These are phyloP conservation scores for Xylaria sp. DNA, from an alignment of 2,329 filamentous ascomycete species.

Conservation along the genomic window DNA sequence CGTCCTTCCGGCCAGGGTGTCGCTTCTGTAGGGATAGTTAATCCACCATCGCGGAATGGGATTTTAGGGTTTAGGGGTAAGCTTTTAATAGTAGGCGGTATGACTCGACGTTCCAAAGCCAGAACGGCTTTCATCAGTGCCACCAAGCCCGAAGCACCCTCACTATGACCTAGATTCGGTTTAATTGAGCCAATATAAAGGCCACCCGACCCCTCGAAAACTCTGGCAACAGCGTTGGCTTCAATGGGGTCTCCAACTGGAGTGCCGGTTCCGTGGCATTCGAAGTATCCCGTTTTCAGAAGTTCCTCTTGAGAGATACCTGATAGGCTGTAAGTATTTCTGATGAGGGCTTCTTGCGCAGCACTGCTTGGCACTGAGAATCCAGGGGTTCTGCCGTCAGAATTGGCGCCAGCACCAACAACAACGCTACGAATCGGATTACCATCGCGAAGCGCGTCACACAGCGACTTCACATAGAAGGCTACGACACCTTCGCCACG, in stretches of 20 bases:
- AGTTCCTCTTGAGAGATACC: conserved; percentile 27
- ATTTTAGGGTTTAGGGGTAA: conserved; percentile 46
- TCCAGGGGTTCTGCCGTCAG: conserved; percentile 53
- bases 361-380: conserved; percentile 54
- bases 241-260: conserved; percentile 57
- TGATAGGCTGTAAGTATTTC: conserved; percentile 50
- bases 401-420: conserved; percentile 44
- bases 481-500: conserved; percentile 56
- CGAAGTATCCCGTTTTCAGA: neutral
- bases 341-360: conserved; percentile 55
- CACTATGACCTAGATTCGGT: conserved; percentile 55
- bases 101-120: conserved; percentile 53
- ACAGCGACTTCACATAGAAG: conserved; percentile 56
- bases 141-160: conserved; percentile 56
- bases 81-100: conserved; percentile 55
- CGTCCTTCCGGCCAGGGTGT: conserved; percentile 48
- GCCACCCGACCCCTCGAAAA: conserved; percentile 42
- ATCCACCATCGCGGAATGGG: conserved; percentile 43
- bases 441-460: conserved; percentile 55
- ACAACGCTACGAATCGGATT: conserved; percentile 53
- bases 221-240: conserved; percentile 49
- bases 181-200: conserved; percentile 40
- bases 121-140: conserved; percentile 58
- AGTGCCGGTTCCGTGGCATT: conserved; percentile 59
- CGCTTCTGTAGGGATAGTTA: conserved; percentile 48